These are phyloP conservation scores for Scheffersomyces stambukii DNA, from an alignment of 1,139 yeast genomes.

Conservation along the genomic window DNA sequence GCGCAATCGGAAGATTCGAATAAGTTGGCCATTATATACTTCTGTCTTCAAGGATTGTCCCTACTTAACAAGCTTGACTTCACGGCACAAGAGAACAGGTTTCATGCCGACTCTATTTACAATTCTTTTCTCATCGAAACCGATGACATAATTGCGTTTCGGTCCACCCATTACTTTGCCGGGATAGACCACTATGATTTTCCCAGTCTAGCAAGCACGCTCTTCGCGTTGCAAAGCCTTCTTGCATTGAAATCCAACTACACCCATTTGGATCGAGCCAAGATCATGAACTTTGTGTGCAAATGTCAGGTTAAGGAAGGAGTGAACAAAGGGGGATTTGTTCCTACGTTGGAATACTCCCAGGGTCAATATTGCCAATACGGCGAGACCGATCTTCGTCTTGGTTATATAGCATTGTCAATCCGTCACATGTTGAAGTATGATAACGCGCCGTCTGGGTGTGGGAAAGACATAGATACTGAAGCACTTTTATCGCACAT, in stretches of 20 bases:
- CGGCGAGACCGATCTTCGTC: slow-evolving; percentile 72
- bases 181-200: slow-evolving; percentile 41
- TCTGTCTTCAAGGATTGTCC: slow-evolving; percentile 61
- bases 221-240: slow-evolving; percentile 54
- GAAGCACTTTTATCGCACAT: slow-evolving; percentile 39
- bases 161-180: slow-evolving; percentile 49
- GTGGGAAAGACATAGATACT: slow-evolving; percentile 30
- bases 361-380: slow-evolving; percentile 14
- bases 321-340: slow-evolving; percentile 49
- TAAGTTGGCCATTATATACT: slow-evolving; percentile 60
- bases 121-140: slow-evolving; percentile 38
- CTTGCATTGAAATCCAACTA: slow-evolving; percentile 39
- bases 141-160: slow-evolving; percentile 42
- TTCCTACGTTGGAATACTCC: slow-evolving; percentile 32
- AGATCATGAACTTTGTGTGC: slow-evolving; percentile 47
- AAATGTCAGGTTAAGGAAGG: slow-evolving; percentile 59
- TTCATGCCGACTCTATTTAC: slow-evolving; percentile 46
- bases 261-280: slow-evolving; percentile 34
- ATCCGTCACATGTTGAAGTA: slow-evolving; percentile 53
- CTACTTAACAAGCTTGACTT: slow-evolving; percentile 41
- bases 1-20: slow-evolving; percentile 62
- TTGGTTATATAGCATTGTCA: slow-evolving; percentile 69
- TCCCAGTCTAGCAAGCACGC: slow-evolving; percentile 66
- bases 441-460: slow-evolving; percentile 21
- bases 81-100: slow-evolving; percentile 18